Evolutionary conservation across 352 stramenopile genomes (phyloP).

Genomic region (Elongisporangium prolatum): DNA sequence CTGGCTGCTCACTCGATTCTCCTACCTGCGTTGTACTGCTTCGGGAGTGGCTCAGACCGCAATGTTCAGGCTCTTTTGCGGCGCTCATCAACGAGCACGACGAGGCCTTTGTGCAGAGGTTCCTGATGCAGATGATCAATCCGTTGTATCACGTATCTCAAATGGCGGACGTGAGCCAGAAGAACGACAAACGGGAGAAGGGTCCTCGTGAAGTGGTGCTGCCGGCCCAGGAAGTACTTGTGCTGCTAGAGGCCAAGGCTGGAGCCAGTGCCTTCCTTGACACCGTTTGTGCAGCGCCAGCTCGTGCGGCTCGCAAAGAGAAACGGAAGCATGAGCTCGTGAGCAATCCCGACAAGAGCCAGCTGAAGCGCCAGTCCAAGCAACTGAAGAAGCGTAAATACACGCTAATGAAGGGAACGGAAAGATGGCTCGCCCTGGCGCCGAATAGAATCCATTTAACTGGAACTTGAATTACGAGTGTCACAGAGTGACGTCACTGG

Average conservation of each 20-base stretch:
- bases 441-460: too few relatives aligned
- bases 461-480: too few relatives aligned
- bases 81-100: constrained; percentile 60
- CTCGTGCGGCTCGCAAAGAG: constrained; percentile 65
- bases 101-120: constrained; percentile 38
- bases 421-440: constrained; percentile 64
- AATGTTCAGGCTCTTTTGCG: constrained; percentile 87
- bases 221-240: constrained; percentile 82
- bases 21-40: constrained; percentile 61
- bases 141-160: constrained; percentile 71
- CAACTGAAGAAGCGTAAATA: constrained; percentile 88
- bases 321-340: constrained; percentile 78
- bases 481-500: too few relatives aligned
- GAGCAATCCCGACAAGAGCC: constrained; percentile 80
- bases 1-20: constrained; percentile 84
- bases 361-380: constrained; percentile 75
- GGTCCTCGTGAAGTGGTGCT: constrained; percentile 34
- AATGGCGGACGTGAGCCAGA: constrained; percentile 45
- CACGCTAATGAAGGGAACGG: constrained; percentile 75
- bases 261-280: constrained; percentile 68
- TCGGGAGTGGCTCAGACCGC: constrained; percentile 55
- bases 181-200: constrained; percentile 23
- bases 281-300: constrained; percentile 79
- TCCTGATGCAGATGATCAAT: constrained; percentile 81
- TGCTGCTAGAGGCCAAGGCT: constrained; percentile 79